Evolutionary conservation across 2,329 filamentous ascomycete species (phyloP).

Genomic region (Colletotrichum sp.): DNA sequence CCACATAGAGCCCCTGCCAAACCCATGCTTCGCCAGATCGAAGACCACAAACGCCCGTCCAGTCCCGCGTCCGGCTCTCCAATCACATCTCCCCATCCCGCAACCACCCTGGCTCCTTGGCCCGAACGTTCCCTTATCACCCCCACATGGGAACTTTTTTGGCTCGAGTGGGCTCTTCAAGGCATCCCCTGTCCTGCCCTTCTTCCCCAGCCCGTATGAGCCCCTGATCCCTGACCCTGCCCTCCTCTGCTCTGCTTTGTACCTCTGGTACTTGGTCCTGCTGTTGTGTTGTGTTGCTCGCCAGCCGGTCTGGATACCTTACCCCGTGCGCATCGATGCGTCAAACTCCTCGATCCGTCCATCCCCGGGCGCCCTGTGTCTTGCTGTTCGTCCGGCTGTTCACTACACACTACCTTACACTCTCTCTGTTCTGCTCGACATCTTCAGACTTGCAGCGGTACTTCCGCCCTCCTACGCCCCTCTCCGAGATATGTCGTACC

Average conservation of each 20-base stretch:
- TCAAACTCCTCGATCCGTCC: neutral
- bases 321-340: neutral
- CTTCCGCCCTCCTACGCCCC: neutral
- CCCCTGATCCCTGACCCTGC: neutral
- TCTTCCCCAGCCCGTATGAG: conserved; percentile 7
- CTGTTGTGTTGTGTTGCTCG: neutral
- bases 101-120: neutral
- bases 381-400: neutral
- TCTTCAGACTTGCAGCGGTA: neutral
- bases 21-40: conserved; percentile 12
- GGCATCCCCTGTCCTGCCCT: neutral
- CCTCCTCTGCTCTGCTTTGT: neutral
- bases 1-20: neutral
- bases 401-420: neutral
- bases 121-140: conserved; percentile 8
- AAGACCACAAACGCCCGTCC: conserved; percentile 16
- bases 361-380: neutral
- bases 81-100: neutral
- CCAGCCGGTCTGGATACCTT: neutral
- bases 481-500: neutral
- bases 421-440: neutral
- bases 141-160: conserved; percentile 20
- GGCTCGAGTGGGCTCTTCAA: conserved; percentile 5
- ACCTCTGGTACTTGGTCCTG: neutral
- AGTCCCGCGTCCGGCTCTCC: conserved; percentile 3